phyloP scores from a whole-genome alignment of 75 land plant species.

The Isoetes taiwanensis region DNA sequence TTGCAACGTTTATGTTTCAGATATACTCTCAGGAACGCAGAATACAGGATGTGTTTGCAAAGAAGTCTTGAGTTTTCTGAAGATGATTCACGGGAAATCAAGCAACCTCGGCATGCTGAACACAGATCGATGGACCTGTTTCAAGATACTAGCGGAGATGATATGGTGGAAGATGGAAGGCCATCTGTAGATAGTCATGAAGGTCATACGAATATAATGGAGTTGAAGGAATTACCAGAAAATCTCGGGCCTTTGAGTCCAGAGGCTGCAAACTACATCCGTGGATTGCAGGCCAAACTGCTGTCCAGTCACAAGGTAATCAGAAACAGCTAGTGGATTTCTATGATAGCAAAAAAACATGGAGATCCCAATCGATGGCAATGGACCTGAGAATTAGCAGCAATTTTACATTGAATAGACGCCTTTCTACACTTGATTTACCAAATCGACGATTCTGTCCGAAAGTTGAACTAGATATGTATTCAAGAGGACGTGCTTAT shows the following conservation, averaged over 20 bases:
- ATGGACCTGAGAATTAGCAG: too few species aligned
- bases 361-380: too few species aligned
- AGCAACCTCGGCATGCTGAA: not conserved
- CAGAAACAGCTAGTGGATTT: too few species aligned
- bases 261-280: slow-evolving; percentile 50
- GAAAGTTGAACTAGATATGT: too few species aligned
- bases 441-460: too few species aligned
- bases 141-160: not conserved
- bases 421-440: too few species aligned
- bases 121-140: too few species aligned
- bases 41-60: slow-evolving; percentile 71
- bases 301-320: slow-evolving; percentile 41
- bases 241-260: slow-evolving; percentile 40
- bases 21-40: slow-evolving; percentile 79
- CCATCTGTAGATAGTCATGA: not conserved
- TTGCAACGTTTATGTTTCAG: slow-evolving; percentile 19
- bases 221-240: slow-evolving; percentile 14
- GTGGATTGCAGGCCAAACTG: slow-evolving; percentile 35
- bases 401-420: too few species aligned
- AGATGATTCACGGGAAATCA: slow-evolving; percentile 10
- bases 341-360: too few species aligned
- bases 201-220: slow-evolving; percentile 8
- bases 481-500: too few species aligned
- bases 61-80: slow-evolving; percentile 50
- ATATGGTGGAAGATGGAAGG: not conserved